These are phyloP conservation scores for Colletotrichum spinosum DNA, from an alignment of 2,329 filamentous ascomycete species.

Conservation along the genomic window DNA sequence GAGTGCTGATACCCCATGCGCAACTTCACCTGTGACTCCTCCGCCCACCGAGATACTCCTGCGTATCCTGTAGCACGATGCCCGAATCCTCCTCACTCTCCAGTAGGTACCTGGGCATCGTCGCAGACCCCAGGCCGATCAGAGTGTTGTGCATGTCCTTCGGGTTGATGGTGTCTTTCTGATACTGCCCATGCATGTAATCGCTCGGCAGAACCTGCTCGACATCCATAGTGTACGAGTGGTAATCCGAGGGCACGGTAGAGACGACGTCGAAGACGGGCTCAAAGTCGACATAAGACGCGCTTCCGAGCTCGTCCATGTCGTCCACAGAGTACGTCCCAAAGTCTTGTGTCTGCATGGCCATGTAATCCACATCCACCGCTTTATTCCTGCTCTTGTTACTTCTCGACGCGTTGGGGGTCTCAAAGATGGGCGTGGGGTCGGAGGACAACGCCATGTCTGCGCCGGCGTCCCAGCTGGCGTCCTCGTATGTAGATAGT, in stretches of 20 bases:
- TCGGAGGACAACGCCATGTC: constrained; percentile 20
- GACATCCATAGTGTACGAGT: constrained; percentile 35
- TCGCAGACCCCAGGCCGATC: constrained; percentile 27
- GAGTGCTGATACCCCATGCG: neutral
- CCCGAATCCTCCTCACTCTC: constrained; percentile 27
- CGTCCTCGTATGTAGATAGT: constrained; percentile 26
- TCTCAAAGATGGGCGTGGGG: constrained; percentile 3
- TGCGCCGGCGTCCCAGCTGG: constrained; percentile 26
- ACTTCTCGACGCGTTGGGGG: neutral
- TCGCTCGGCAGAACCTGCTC: constrained; percentile 25
- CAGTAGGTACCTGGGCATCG: constrained; percentile 28
- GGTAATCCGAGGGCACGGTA: constrained; percentile 32
- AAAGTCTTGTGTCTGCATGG: constrained; percentile 25
- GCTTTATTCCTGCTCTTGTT: constrained; percentile 12
- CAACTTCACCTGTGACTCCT: constrained; percentile 15
- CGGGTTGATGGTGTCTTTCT: constrained; percentile 32
- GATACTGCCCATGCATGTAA: constrained; percentile 28
- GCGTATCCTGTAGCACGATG: constrained; percentile 32
- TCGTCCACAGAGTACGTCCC: constrained; percentile 28
- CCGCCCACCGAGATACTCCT: constrained; percentile 30
- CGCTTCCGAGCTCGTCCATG: constrained; percentile 24
- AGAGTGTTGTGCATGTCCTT: constrained; percentile 34
- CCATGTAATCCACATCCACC: constrained; percentile 11
- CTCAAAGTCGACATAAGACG: constrained; percentile 33
- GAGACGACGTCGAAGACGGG: constrained; percentile 33